Evolutionary conservation across 2,329 filamentous ascomycete genomes (phyloP).

Genomic region (Botrytis pseudocinerea): DNA sequence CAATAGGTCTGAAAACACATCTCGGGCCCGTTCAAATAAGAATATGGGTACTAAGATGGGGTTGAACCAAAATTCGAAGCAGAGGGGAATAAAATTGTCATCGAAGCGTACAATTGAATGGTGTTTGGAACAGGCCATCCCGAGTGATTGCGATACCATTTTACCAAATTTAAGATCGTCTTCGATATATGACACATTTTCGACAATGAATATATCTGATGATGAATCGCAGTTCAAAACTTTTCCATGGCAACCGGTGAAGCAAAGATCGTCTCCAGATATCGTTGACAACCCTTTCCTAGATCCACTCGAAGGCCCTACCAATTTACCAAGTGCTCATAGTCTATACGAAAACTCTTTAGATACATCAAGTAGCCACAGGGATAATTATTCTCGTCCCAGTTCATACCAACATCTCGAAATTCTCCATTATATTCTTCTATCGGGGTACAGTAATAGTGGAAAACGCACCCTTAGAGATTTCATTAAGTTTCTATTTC

Average conservation of each 20-base stretch:
- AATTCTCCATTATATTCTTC: background rate
- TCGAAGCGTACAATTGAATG: background rate
- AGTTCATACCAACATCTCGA: too few relatives aligned
- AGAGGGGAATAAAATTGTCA: background rate
- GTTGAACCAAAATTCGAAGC: background rate
- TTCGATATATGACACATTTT: background rate
- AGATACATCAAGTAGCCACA: background rate
- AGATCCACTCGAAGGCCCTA: too few relatives aligned
- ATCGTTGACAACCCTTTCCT: background rate
- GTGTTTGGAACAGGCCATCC: background rate
- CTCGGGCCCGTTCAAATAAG: background rate
- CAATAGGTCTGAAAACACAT: background rate
- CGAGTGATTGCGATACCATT: background rate
- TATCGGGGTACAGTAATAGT: background rate
- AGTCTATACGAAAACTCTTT: background rate
- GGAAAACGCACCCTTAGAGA: background rate
- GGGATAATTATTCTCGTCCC: rapidly evolving
- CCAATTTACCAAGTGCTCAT: too few relatives aligned
- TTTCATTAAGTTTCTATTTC: background rate
- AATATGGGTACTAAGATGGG: background rate
- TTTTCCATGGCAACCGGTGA: background rate
- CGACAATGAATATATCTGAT: background rate
- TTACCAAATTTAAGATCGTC: background rate
- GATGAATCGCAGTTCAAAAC: background rate
- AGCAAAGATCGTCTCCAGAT: background rate